Base-by-base conservation (phyloP, 2,329 filamentous ascomycete species). In the Pseudogymnoascus sp. region DNA sequence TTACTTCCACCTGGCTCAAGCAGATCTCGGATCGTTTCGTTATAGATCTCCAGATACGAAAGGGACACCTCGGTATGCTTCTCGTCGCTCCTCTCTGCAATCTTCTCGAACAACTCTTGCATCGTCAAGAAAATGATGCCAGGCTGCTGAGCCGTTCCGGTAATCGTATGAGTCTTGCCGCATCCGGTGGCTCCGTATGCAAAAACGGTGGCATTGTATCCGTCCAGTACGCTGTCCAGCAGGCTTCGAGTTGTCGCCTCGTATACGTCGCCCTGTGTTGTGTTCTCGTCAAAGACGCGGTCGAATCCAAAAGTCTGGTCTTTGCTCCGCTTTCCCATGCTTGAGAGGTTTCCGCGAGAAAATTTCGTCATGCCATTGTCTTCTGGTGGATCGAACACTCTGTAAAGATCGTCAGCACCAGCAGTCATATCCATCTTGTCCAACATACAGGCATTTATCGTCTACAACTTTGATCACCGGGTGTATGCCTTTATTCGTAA, bases 61-160 rank as follows among this genome's bases (percentile, higher is more conserved):
- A 99, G 82, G 0, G 92, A 90, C 59, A 99, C 79, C 69, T 97
- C 94, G 3, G 91, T 94, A 26, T 85, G 79, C 74, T 96, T 97
- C 62, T 96, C 91, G 61, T 88, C 84, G 63, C 86, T 86, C 59
- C 89, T 77, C 60, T 97, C 94, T n/a, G 80, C 78, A 66, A 99
- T 96, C 73, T 92, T 90, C 75, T 99, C 94, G 70, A 99, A 99
- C 21, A 99, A 79, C 74, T 99, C 94, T 74, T 97, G 92, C 92
- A 99, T 99, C 0, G 94, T 97, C 68, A 99, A 77, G 75, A 97
- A 99, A 71, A 99, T 99, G 69, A 99, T 97, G 61, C 94, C 94
- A 0, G 94, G 94, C 69, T 95, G 88, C 71, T 95, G 89, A 1
- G 90, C 76, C 0, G 92, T 96, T 65, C 94, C 94, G 2, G 87